A percentile compares a stretch with the other conserved stretches of the same genome.
Evolutionary conservation across 2,329 filamentous ascomycete genomes (phyloP).

Genomic region (Curvularia sp.): DNA sequence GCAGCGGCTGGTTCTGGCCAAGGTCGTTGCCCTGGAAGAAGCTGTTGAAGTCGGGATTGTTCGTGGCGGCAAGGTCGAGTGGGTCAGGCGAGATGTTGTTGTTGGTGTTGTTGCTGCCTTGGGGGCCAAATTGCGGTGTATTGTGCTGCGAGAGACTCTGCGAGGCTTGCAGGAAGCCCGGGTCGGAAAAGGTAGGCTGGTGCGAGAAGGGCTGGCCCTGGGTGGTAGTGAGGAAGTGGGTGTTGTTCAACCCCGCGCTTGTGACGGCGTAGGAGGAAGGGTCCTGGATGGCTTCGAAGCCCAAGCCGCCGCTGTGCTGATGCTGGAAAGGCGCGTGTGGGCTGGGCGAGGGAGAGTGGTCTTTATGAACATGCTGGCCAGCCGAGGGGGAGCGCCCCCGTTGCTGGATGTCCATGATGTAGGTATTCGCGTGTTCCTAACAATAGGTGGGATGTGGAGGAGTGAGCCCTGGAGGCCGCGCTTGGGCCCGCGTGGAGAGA

Average conservation of each 20-base stretch:
- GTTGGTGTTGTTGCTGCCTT: slow-evolving; percentile 50
- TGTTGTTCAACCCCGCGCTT: slow-evolving; percentile 48
- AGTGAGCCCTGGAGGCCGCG: slow-evolving; percentile 26
- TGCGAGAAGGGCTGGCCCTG: slow-evolving; percentile 53
- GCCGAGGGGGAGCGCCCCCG: slow-evolving; percentile 69
- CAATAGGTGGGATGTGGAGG: slow-evolving; percentile 30
- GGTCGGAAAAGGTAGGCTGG: slow-evolving; percentile 52
- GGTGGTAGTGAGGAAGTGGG: slow-evolving; percentile 57
- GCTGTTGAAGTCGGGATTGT: slow-evolving; percentile 49
- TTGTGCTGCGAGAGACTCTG: slow-evolving; percentile 64
- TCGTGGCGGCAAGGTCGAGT: slow-evolving; percentile 43
- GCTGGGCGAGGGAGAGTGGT: slow-evolving; percentile 70
- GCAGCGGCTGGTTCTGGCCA: slow-evolving; percentile 63
- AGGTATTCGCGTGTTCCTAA: slow-evolving; percentile 53
- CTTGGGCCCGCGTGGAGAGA: slow-evolving; percentile 29
- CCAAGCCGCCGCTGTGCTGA: slow-evolving; percentile 61
- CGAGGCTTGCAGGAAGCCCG: slow-evolving; percentile 51
- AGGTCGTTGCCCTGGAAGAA: slow-evolving; percentile 66
- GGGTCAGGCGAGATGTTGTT: slow-evolving; percentile 48
- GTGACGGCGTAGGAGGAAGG: slow-evolving; percentile 47
- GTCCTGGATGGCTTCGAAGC: slow-evolving; percentile 48
- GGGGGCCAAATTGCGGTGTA: slow-evolving; percentile 50
- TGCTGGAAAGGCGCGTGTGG: slow-evolving; percentile 63
- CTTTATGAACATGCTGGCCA: slow-evolving; percentile 69
- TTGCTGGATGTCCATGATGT: slow-evolving; percentile 59